Evolutionary conservation across 2,329 filamentous ascomycete genomes (phyloP), one percentile per base, ranked within the genome.

Genomic region (Coniochaeta prunicola): DNA sequence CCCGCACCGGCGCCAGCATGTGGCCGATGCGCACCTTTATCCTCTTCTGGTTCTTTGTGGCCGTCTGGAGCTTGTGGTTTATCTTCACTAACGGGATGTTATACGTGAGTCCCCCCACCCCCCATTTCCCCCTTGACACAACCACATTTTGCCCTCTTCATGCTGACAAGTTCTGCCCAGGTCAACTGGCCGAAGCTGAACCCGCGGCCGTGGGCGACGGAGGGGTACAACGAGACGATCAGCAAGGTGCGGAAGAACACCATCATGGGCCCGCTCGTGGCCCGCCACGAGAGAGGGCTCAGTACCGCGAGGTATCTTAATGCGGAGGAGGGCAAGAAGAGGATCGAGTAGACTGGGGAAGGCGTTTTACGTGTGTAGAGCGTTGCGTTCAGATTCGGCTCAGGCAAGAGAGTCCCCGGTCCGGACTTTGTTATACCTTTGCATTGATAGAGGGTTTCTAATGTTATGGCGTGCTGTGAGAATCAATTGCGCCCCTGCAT

Each of bases 121-220:
- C 67, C 68, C 31, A 26, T 45, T 54, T 2, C 3, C n/a, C 6
- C 28, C 33, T 9, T 42, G 1, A 50, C 3, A 30, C 13, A 6
- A n/a, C n/a, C n/a, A n/a, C n/a, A n/a, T n/a, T n/a, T n/a, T n/a
- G n/a, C n/a, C n/a, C n/a, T n/a, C n/a, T n/a, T n/a, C n/a, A 5
- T 26, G n/a, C 36, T 63, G 42, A 56, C 28, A 60, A 70, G 55
- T 55, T 3, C 13, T n/a, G 53, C 57, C 50, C 62, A 96, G 92
- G 92, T 97, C 65, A 97, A 97, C 76, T 99, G 96, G 94, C 94
- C 94, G 10, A 97, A 96, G 71, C 84, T 99, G 54, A 96, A 96
- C 72, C 92, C 92, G 12, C 87, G 91, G 17, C 85, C 90, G 2
- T 96, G 89, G 74, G 92, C 91, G 2, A 83, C 85, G 7, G 94